Evolutionary conservation across 805 yeast species (phyloP).

Genomic region (Pichia californica): DNA sequence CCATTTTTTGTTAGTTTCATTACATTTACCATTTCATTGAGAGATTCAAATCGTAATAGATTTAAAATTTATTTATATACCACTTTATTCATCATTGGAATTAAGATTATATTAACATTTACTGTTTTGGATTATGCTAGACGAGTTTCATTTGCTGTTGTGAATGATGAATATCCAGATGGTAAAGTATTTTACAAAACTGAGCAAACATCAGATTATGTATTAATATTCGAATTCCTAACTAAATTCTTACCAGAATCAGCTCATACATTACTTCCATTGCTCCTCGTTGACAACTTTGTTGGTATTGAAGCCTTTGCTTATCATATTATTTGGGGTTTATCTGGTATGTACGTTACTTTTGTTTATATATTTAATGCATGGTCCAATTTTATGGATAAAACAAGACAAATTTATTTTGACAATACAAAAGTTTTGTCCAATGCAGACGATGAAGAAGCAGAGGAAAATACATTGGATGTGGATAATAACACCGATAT

Average conservation of each 20-base stretch:
- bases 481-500: neutral
- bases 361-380: neutral
- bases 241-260: neutral
- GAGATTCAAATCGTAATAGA: neutral
- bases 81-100: neutral
- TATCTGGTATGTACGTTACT: neutral
- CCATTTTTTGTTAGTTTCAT: neutral
- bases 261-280: neutral
- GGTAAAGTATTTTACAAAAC: no score
- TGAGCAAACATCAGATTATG: no score
- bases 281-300: neutral
- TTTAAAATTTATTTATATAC: neutral
- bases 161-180: no score
- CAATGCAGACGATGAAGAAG: slow-evolving; percentile 2
- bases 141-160: no score
- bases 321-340: neutral
- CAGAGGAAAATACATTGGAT: neutral
- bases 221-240: neutral
- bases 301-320: neutral
- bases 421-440: slow-evolving; percentile 6
- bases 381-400: slow-evolving; percentile 1
- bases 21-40: neutral
- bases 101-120: neutral
- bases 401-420: slow-evolving; percentile 4
- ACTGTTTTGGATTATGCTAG: no score